A percentile compares a stretch with the other conserved stretches of the same genome.
phyloP scores from a whole-genome alignment of 2,329 filamentous ascomycete genomes.

The Mycocentrospora acerina region DNA sequence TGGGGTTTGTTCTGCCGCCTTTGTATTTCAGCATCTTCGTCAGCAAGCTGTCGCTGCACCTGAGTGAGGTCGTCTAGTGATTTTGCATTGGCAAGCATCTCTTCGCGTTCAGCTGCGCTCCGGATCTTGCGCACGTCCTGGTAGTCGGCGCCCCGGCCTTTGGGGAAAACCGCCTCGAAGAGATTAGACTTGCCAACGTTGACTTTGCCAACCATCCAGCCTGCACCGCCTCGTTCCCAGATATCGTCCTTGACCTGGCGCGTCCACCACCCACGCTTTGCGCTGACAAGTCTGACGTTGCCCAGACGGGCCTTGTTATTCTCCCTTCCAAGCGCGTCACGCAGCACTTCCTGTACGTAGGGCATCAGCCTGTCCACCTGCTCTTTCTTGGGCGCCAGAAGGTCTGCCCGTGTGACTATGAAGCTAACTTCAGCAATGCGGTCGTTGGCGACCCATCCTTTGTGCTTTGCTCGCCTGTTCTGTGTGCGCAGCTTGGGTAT shows the following conservation, averaged over 20 bases:
- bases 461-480: constrained; percentile 73
- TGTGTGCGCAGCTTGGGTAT: constrained; percentile 73
- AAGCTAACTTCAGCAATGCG: constrained; percentile 80
- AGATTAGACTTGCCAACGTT: constrained; percentile 97
- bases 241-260: constrained; percentile 83
- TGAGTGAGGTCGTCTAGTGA: constrained; percentile 26
- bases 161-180: constrained; percentile 83
- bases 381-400: constrained; percentile 79
- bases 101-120: constrained; percentile 33
- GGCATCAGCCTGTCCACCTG: constrained; percentile 86
- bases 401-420: constrained; percentile 84
- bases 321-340: constrained; percentile 69
- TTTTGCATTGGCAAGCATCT: constrained; percentile 29
- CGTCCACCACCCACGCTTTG: constrained; percentile 89
- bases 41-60: constrained; percentile 32
- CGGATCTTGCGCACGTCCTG: constrained; percentile 40
- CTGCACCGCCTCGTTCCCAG: constrained; percentile 77
- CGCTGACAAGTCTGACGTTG: constrained; percentile 83
- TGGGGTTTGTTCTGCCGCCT: constrained; percentile 18
- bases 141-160: constrained; percentile 53
- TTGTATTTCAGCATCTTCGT: constrained; percentile 35
- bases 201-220: constrained; percentile 97
- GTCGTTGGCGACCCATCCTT: constrained; percentile 63
- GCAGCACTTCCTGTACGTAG: constrained; percentile 74
- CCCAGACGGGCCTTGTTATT: constrained; percentile 77